A percentile compares a stretch with the other conserved stretches of the same genome.
Conservation (phyloP, 768 basidiomycete genomes). For the Mycena pura region DNA sequence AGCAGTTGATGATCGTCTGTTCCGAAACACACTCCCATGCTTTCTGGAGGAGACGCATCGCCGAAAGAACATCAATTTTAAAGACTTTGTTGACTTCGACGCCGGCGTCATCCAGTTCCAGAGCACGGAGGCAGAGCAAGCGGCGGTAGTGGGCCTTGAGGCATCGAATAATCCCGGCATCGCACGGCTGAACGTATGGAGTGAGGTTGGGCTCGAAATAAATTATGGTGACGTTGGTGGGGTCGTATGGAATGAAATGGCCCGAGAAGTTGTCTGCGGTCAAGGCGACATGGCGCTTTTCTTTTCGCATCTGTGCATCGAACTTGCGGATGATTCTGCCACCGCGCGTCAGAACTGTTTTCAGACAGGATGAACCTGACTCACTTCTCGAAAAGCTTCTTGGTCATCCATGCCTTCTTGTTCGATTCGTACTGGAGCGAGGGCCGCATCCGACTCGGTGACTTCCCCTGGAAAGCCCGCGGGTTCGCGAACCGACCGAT, state of each 20-base stretch:
- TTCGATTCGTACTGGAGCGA: constrained; percentile 34
- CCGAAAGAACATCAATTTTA: constrained; percentile 15
- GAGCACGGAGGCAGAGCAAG: background rate
- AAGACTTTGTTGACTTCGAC: constrained; percentile 29
- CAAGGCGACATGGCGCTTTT: constrained; percentile 24
- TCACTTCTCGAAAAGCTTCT: constrained; percentile 25
- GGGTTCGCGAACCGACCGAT: constrained; percentile 32
- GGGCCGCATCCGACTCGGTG: constrained; percentile 14
- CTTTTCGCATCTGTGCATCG: constrained; percentile 19
- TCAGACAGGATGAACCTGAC: constrained; percentile 4
- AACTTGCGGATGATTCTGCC: background rate
- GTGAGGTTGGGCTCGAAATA: constrained; percentile 36
- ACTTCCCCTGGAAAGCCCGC: constrained; percentile 25
- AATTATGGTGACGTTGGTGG: constrained; percentile 30
- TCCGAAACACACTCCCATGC: constrained; percentile 30
- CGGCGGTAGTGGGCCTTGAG: constrained; percentile 15
- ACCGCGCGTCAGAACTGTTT: background rate
- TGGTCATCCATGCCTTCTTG: constrained; percentile 39
- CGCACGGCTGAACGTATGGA: constrained; percentile 34
- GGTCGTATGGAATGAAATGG: constrained; percentile 27
- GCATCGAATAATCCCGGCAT: constrained; percentile 34
- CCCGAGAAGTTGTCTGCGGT: constrained; percentile 34
- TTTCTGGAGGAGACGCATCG: background rate
- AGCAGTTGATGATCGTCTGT: constrained; percentile 35
- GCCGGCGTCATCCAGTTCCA: constrained; percentile 24